Percentiles rank a stretch among this genome's conserved stretches.
Conservation (phyloP, 495 filamentous ascomycete genomes). For the Peziza echinospora region DNA sequence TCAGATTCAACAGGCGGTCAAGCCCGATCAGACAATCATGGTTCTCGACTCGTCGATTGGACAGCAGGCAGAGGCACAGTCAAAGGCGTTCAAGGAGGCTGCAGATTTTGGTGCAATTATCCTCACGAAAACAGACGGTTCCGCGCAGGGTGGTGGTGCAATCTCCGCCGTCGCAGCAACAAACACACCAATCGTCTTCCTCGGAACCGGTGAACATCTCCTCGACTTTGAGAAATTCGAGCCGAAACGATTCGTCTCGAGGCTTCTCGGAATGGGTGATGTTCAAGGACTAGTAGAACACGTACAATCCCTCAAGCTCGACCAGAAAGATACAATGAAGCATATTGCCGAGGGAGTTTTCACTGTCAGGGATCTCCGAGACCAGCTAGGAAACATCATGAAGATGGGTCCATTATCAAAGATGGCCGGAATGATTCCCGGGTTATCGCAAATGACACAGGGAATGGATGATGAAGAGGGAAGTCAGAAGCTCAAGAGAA, state of each 20-base stretch:
- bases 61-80: slow-evolving; percentile 84
- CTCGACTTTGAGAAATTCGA: slow-evolving; percentile 84
- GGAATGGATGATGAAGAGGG: slow-evolving; percentile 96
- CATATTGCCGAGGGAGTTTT: slow-evolving; percentile 93
- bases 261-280: slow-evolving; percentile 91
- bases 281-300: slow-evolving; percentile 90
- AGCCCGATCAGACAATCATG: slow-evolving; percentile 94
- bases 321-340: slow-evolving; percentile 98
- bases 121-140: slow-evolving; percentile 95
- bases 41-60: slow-evolving; percentile 92
- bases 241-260: slow-evolving; percentile 73
- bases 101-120: slow-evolving; percentile 97
- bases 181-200: slow-evolving; percentile 89
- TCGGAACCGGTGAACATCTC: slow-evolving; percentile 94
- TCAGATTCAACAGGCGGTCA: slow-evolving; percentile 80
- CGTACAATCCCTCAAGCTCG: slow-evolving; percentile 86
- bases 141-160: slow-evolving; percentile 83
- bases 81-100: slow-evolving; percentile 89
- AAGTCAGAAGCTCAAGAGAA: slow-evolving; percentile 73
- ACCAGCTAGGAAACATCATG: slow-evolving; percentile 95
- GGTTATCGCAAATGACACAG: slow-evolving; percentile 73
- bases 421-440: slow-evolving; percentile 97
- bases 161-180: slow-evolving; percentile 98
- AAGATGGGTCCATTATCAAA: slow-evolving; percentile 97
- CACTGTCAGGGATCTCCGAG: slow-evolving; percentile 79